Conservation (phyloP, 2,329 filamentous ascomycete genomes). For the Aureobasidium sp. region DNA sequence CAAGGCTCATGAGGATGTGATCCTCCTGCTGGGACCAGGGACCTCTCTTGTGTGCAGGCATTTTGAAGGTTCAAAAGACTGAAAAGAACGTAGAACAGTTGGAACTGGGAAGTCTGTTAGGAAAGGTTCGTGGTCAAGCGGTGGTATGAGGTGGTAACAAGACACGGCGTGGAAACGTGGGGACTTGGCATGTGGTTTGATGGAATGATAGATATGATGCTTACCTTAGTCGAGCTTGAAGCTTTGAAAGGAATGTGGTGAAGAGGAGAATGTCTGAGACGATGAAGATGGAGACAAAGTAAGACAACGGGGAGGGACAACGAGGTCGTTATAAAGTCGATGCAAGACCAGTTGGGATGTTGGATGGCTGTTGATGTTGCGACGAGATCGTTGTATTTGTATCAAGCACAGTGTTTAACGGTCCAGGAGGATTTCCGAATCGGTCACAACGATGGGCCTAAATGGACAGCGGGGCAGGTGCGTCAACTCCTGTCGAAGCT, state of each 20-base stretch:
- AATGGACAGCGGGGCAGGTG: constrained; percentile 11
- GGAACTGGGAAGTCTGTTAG: constrained; percentile 1
- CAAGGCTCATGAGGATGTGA: constrained; percentile 58
- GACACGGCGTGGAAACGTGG: neutral
- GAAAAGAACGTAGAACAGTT: constrained; percentile 8
- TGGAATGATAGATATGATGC: neutral
- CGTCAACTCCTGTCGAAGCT: constrained; percentile 7
- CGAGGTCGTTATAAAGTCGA: constrained; percentile 13
- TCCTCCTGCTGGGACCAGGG: constrained; percentile 80
- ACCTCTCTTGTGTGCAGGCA: constrained; percentile 58
- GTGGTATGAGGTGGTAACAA: neutral
- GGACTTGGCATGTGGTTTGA: neutral
- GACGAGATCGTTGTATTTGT: constrained; percentile 13
- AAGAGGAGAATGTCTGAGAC: neutral
- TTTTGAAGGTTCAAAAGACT: constrained; percentile 21
- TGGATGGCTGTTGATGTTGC: constrained; percentile 12
- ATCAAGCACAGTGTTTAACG: constrained; percentile 7
- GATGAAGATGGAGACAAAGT: neutral
- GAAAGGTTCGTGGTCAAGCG: neutral
- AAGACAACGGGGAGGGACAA: constrained; percentile 13
- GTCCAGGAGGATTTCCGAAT: constrained; percentile 11
- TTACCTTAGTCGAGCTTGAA: constrained; percentile 11
- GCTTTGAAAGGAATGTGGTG: constrained; percentile 9
- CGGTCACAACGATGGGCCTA: constrained; percentile 12
- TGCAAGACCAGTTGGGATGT: constrained; percentile 12